Evolutionary conservation across 2,329 filamentous ascomycete species (phyloP), one percentile per base, ranked within the genome.

Genomic region (Fulvia fulva): DNA sequence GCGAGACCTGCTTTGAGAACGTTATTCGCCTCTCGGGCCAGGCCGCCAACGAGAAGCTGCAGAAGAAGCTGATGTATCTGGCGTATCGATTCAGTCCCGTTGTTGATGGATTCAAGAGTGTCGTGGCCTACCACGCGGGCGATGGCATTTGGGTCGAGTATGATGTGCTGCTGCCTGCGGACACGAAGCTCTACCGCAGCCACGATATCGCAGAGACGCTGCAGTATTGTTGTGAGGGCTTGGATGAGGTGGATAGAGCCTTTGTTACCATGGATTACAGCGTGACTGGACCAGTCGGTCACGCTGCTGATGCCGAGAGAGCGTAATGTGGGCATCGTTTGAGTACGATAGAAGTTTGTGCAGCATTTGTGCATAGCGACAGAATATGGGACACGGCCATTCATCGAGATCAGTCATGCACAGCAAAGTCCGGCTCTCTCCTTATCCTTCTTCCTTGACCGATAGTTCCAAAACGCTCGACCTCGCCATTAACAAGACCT

Each of bases 91-190:
- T 74, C 63, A 65, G 62, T 11, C 71, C 70, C 2, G 67, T 74
- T 0, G 69, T 74, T 3, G 60, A 69, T 9, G 71, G 70, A 1
- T 74, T 73, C 66, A 74, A 79, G 63, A 69, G 57, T 46, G 63
- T 75, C 14, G 70, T 77, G 57, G 80, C 81, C 0, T 87, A 87
- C 63, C 84, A 87, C 65, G 80, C 82, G 0, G 84, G 84, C 12
- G 84, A 87, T 65, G 83, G 83, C 6, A 76, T 86, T 1, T 86
- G 84, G 77, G 83, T 83, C 0, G 84, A 87, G 68, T 80, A 84
- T 22, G 84, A 87, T 63, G 77, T 86, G 21, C 71, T 87, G 34
- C 73, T 87, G 63, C 78, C 81, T 46, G 78, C 81, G 63, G 75
- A 80, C 49, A 80, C 79, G 41, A 79, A 75, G 51, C 65, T 87